These are phyloP conservation scores for Hydnum rufescens DNA, from an alignment of 768 basidiomycete genomes.

Conservation along the genomic window DNA sequence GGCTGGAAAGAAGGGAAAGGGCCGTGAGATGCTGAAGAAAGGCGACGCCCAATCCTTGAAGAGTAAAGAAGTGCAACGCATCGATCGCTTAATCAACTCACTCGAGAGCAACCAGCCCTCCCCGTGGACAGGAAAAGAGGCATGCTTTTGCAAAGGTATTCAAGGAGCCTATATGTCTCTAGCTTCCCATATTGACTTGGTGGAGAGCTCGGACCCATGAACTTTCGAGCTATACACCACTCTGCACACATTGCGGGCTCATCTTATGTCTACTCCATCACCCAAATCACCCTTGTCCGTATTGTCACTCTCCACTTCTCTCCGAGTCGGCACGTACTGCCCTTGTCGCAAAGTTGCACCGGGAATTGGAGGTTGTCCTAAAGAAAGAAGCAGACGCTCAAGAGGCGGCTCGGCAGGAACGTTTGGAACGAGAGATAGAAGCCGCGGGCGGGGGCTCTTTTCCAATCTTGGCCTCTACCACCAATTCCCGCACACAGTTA, in stretches of 20 bases:
- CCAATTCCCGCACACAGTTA: background rate
- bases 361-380: conserved; percentile 3
- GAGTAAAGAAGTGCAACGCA: background rate
- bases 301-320: conserved; percentile 12
- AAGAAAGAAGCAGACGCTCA: conserved; percentile 3
- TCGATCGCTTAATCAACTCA: background rate
- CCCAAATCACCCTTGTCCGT: conserved; percentile 19
- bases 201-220: conserved; percentile 16
- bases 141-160: background rate
- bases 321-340: conserved; percentile 3
- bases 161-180: background rate
- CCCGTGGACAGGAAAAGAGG: background rate
- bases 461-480: background rate
- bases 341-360: conserved; percentile 2
- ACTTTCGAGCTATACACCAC: conserved; percentile 18
- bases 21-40: background rate
- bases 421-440: background rate
- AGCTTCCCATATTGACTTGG: background rate
- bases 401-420: background rate
- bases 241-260: conserved; percentile 19
- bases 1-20: too few species aligned
- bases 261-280: conserved; percentile 18
- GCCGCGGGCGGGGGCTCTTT: conserved; percentile 6
- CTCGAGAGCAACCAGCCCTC: background rate
- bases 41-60: background rate